Conservation (phyloP, 371 early-diverging fungal species). For the Mortierella sp. region DNA sequence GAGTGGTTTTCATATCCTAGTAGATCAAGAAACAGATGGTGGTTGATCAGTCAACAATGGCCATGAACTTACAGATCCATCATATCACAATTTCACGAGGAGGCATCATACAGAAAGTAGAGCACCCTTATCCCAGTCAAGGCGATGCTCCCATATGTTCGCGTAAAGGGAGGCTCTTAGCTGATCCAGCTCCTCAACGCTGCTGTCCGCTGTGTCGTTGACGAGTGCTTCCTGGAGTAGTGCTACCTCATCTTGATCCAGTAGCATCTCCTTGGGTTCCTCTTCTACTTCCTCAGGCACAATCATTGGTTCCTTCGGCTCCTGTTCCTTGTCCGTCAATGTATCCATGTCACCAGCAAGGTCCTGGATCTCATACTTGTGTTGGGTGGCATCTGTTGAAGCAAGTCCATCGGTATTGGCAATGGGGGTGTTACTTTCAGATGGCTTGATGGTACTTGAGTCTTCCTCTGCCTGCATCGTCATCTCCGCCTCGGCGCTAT, state of each 20-base stretch:
- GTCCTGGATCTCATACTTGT: not conserved
- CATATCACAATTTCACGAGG: not conserved
- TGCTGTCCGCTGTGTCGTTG: constrained; percentile 25
- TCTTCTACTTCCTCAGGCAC: constrained; percentile 7
- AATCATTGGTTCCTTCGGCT: not conserved
- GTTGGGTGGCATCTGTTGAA: not conserved
- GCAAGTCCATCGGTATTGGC: not conserved
- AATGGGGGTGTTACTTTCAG: not conserved
- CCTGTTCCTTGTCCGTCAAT: not conserved
- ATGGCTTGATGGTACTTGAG: not conserved
- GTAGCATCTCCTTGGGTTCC: constrained; percentile 7
- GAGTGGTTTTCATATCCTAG: constrained; percentile 29
- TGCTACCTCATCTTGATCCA: constrained; percentile 15
- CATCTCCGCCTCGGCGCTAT: not conserved
- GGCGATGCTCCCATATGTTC: constrained; percentile 44
- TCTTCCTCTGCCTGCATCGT: constrained; percentile 10
- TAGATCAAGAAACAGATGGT: not conserved
- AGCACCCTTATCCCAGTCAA: constrained; percentile 25
- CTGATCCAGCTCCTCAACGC: constrained; percentile 48
- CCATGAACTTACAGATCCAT: no score
- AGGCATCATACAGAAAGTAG: constrained; percentile 25
- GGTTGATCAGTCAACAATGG: no score
- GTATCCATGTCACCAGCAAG: not conserved
- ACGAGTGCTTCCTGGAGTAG: constrained; percentile 11
- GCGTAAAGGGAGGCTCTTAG: constrained; percentile 39